Evolutionary conservation across 169 alveolate species (phyloP), one percentile per base, ranked within the genome.

Genomic region (Besnoitia besnoiti): DNA sequence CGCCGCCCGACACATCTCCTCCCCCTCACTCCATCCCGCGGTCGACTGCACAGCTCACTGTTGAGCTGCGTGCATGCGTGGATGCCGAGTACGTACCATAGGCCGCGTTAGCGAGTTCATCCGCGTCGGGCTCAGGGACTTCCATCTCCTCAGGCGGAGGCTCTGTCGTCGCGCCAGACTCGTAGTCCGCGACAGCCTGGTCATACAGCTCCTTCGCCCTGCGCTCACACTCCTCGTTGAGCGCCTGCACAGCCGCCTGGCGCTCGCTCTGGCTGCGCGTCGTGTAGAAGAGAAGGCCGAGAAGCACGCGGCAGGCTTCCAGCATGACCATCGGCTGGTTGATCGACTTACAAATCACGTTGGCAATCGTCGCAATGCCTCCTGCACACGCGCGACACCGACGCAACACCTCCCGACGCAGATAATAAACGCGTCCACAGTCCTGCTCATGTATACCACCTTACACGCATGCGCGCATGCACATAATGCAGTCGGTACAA

Each of bases 291-390:
- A 91, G 91, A 19, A 91, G 87, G 80, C 94, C 87, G 61, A 91
- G 94, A 10, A 91, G 87, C 47, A 91, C 94, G 39, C 94, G 91
- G 88, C 94, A 94, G n/a, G 97, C 97, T 92, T 97, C 99, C 76
- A 97, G 95, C 93, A 97, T 93, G 27, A 97, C 97, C 84, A 96
- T 95, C 51, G 98, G 96, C 80, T 96, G 97, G 49, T 96, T 96
- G 37, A 96, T 96, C 3, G 98, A 96, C 89, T 96, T 96, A 91
- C 96, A 92, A 73, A 96, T 93, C 47, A 96, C 94, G 82, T 96
- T 94, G 35, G 97, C 96, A 61, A 95, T 88, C 44, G 98, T 93
- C 39, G 97, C 96, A 4, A 97, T 96, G 40, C 99, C 99, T 39
- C 98, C 99, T 91, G 91, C 8, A 61, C 30, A 79, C 67, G 46